A percentile compares a stretch with the other conserved stretches of the same genome.
These are phyloP conservation scores for Leccinum idahoense DNA, from an alignment of 1,284 basidiomycete species.

Conservation along the genomic window DNA sequence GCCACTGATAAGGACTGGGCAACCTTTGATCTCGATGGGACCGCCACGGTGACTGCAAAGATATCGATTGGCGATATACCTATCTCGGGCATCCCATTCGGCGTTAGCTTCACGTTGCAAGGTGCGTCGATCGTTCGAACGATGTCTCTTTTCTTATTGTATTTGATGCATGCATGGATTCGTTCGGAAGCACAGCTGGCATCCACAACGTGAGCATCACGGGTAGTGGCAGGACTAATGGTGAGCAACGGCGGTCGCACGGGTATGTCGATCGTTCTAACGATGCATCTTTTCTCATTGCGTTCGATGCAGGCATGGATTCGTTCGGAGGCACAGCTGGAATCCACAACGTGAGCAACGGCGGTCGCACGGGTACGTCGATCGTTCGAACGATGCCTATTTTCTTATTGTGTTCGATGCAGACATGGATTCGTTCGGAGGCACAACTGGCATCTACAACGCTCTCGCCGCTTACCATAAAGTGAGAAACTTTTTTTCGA, in stretches of 20 bases:
- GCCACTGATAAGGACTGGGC: constrained; percentile 48
- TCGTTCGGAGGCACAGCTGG: constrained; percentile 47
- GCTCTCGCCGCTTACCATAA: constrained; percentile 32
- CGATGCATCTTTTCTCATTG: neutral
- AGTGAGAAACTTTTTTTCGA: no score
- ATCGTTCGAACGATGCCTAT: no score
- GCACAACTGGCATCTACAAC: constrained; percentile 44
- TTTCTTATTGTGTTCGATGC: neutral
- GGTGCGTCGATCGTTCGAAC: constrained; percentile 31
- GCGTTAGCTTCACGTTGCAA: constrained; percentile 50
- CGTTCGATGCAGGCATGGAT: constrained; percentile 39
- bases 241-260: constrained; percentile 32
- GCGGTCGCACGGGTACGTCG: no score
- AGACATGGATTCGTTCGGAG: constrained; percentile 54
- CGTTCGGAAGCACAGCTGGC: constrained; percentile 46
- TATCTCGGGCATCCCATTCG: constrained; percentile 61
- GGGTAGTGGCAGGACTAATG: constrained; percentile 57
- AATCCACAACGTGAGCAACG: constrained; percentile 46
- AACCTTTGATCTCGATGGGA: constrained; percentile 51
- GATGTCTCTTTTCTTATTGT: neutral
- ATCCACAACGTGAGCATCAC: constrained; percentile 52
- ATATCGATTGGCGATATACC: constrained; percentile 67
- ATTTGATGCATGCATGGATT: constrained; percentile 40
- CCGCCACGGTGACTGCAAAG: constrained; percentile 56
- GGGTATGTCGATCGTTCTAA: no score